Conservation (phyloP, 805 yeast species). For the Hanseniaspora thailandica region DNA sequence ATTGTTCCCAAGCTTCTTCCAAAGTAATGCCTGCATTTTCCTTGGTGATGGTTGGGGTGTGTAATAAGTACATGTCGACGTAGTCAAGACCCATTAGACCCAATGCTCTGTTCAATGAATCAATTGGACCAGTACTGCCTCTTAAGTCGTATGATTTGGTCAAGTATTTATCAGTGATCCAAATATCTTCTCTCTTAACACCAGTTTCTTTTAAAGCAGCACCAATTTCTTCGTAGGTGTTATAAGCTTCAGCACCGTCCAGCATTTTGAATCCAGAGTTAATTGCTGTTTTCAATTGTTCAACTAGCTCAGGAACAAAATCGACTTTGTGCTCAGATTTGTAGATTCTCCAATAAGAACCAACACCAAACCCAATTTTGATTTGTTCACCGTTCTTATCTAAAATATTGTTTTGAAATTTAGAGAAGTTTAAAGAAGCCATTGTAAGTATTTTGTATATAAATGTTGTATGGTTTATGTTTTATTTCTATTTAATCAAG, state of each 20-base stretch:
- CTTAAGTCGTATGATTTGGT: constrained; percentile 28
- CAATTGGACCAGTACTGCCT: constrained; percentile 35
- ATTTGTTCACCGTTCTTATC: constrained; percentile 12
- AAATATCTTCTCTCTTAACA: constrained; percentile 35
- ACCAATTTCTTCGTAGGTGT: constrained; percentile 47
- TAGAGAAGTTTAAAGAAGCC: constrained; percentile 1
- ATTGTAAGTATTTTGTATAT: not conserved
- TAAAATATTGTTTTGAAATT: constrained; percentile 9
- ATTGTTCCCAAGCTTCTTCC: constrained; percentile 46
- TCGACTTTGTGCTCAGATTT: constrained; percentile 21
- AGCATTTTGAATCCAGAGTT: constrained; percentile 45
- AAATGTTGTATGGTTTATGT: not conserved
- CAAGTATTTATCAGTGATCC: constrained; percentile 49
- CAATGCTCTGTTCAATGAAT: constrained; percentile 36
- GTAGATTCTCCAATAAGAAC: constrained; percentile 36
- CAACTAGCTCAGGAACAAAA: constrained; percentile 33
- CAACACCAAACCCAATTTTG: constrained; percentile 34
- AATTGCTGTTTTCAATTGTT: constrained; percentile 38
- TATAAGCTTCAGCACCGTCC: constrained; percentile 56
- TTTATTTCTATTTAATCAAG: too few relatives aligned
- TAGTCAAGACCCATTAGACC: constrained; percentile 39
- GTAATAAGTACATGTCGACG: constrained; percentile 51
- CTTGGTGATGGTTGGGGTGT: constrained; percentile 43
- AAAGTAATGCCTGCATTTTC: constrained; percentile 37
- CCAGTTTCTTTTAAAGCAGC: constrained; percentile 36